A percentile compares a stretch with the other conserved stretches of the same genome.
Evolutionary conservation across 1,284 basidiomycete species (phyloP).

Genomic region (Polyporus tsugae): DNA sequence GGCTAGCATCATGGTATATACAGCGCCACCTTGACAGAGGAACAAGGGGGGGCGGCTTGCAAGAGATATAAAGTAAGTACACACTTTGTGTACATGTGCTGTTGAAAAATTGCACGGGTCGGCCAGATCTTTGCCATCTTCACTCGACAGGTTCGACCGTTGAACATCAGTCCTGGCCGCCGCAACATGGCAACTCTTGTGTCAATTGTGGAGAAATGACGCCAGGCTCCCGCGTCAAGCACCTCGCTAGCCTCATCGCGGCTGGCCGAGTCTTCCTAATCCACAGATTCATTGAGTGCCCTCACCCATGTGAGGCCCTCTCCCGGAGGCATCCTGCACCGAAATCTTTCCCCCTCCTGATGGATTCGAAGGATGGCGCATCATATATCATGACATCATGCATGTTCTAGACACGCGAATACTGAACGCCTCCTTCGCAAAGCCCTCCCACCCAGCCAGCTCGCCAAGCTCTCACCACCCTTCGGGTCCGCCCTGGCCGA

Average conservation of each 20-base stretch:
- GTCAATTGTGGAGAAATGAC: background rate
- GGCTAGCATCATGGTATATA: no score
- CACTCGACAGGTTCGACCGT: constrained; percentile 1
- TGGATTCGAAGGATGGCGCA: background rate
- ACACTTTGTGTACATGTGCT: background rate
- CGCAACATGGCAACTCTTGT: background rate
- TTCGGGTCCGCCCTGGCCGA: background rate
- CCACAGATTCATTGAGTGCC: background rate
- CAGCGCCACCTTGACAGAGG: background rate
- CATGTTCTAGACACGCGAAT: background rate
- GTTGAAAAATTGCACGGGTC: background rate
- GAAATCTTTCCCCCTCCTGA: background rate
- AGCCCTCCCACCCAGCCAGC: background rate
- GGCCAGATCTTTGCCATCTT: background rate
- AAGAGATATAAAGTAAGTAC: background rate
- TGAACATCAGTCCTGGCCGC: constrained; percentile 2
- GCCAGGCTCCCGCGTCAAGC: background rate
- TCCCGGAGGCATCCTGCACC: no score
- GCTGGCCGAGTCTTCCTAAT: background rate
- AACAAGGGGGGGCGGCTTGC: background rate
- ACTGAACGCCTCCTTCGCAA: background rate
- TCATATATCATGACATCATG: background rate
- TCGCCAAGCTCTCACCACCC: background rate
- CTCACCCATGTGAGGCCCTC: background rate
- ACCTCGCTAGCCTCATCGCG: background rate